Conservation (phyloP, 371 early-diverging fungal genomes). For the Lichtheimia ornata region DNA sequence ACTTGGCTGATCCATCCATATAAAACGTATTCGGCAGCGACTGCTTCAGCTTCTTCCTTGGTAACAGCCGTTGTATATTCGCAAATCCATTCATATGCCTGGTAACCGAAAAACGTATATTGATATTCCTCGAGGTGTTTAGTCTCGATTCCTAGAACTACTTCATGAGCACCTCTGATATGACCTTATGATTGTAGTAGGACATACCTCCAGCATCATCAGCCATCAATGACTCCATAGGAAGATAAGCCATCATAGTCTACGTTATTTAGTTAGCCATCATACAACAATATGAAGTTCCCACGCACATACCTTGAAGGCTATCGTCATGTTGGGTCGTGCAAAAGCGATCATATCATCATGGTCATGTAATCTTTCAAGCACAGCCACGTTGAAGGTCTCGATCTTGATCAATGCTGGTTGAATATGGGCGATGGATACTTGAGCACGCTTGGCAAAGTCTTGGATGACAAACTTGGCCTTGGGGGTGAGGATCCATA, state of each 20-base stretch:
- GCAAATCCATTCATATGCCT: conserved; percentile 62
- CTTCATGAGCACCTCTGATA: background rate
- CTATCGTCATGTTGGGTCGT: conserved; percentile 52
- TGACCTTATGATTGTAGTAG: background rate
- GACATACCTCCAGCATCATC: conserved; percentile 44
- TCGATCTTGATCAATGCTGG: conserved; percentile 19
- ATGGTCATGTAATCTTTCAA: conserved; percentile 39
- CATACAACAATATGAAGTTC: no score
- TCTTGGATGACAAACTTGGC: conserved; percentile 51
- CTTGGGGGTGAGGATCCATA: conserved; percentile 55
- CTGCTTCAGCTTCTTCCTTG: conserved; percentile 55
- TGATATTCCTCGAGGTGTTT: conserved; percentile 20
- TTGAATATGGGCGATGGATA: conserved; percentile 33
- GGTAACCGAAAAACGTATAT: conserved; percentile 39
- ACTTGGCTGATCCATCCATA: conserved; percentile 60
- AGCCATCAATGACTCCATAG: conserved; percentile 32
- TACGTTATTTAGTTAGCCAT: background rate
- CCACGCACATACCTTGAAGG: conserved; percentile 36
- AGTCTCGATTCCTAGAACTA: conserved; percentile 22
- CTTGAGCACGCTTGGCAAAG: conserved; percentile 37
- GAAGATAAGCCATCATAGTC: conserved; percentile 57
- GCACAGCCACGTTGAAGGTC: conserved; percentile 23
- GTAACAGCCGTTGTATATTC: conserved; percentile 62
- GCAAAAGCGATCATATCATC: conserved; percentile 45
- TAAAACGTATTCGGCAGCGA: conserved; percentile 58